Percentiles rank a stretch among this genome's conserved stretches.
Conservation (phyloP, 2,329 filamentous ascomycete genomes). For the Nigrospora osmanthi region DNA sequence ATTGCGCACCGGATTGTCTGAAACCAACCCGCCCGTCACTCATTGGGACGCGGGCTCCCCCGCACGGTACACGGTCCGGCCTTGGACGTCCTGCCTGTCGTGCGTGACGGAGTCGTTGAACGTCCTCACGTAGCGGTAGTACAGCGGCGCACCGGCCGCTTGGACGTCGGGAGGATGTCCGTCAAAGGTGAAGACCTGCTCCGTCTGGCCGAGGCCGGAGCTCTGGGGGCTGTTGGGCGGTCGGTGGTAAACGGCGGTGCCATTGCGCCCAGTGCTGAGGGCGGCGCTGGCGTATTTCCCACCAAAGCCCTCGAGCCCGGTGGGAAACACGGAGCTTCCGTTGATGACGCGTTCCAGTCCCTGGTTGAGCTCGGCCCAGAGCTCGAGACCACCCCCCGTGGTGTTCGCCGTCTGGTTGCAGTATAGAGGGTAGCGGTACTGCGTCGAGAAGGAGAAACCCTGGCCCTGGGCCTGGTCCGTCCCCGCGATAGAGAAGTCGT, state of each 20-base stretch:
- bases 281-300: slow-evolving; percentile 14
- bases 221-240: slow-evolving; percentile 34
- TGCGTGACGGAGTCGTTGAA: slow-evolving; percentile 16
- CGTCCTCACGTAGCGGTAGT: slow-evolving; percentile 42
- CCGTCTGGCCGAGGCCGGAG: slow-evolving; percentile 45
- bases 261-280: slow-evolving; percentile 46
- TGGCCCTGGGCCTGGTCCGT: slow-evolving; percentile 14
- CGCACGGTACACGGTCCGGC: background rate
- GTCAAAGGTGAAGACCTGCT: slow-evolving; percentile 49
- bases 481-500: slow-evolving; percentile 30
- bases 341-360: slow-evolving; percentile 27
- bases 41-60: background rate
- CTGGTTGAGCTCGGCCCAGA: slow-evolving; percentile 34
- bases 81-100: slow-evolving; percentile 4
- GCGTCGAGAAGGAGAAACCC: slow-evolving; percentile 21
- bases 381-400: slow-evolving; percentile 35
- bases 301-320: slow-evolving; percentile 50
- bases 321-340: slow-evolving; percentile 42
- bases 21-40: too few relatives aligned
- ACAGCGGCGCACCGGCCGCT: slow-evolving; percentile 35
- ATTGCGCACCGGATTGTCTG: too few relatives aligned
- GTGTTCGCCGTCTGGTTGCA: slow-evolving; percentile 43
- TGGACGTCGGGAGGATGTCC: slow-evolving; percentile 23
- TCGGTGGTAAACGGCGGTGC: slow-evolving; percentile 47
- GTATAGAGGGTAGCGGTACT: slow-evolving; percentile 53